Base-by-base conservation (phyloP, 1,139 yeast species). In the Pichia sp. region DNA sequence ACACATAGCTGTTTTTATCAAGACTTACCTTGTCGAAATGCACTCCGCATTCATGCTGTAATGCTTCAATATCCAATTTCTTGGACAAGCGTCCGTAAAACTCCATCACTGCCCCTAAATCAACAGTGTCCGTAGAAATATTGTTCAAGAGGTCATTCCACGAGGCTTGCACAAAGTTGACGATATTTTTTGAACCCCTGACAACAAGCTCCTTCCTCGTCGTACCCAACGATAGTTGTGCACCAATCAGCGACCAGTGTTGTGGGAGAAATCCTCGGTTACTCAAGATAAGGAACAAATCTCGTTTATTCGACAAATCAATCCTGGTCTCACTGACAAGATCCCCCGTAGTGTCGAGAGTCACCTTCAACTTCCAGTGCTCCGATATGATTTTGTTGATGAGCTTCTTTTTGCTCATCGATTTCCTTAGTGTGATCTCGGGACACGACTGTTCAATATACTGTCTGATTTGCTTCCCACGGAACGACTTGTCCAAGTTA, bases 191-290 rank as follows among this genome's bases (percentile, higher is more conserved):
- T 3, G 71, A 65, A 2, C 76, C 73, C 40, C 67, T 62, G 2
- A 75, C 67, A 12, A 68, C 61, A 36, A 75, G 60, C 49, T 70
- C 69, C 41, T 60, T 65, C 28, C 70, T 67, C 3, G 67, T 69
- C 1, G 74, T 70, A 31, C 68, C 64, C 26, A 82, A 71, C 5
- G 74, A 68, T 46, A 83, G 70, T 53, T 73, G 72, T 12, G 83
- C 84, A 0, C 87, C 88, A 9, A 79, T 70, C 50, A 80, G 70
- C 4, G 81, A 70, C 71, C 83, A 73, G 48, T 75, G 71, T 46
- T 77, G 74, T 40, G 79, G 68, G 37, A 79, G 62, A 28, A 67
- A 66, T 4, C 82, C 84, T 46, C 73, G 72, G 47, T 74, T 69
- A 48, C 79, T 72, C 9, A 79, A 63, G n/a, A 81, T 60, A 23